Evolutionary conservation across 352 stramenopile genomes (phyloP), one percentile per base, ranked within the genome.

Genomic region (Phytophthora podocarpi): DNA sequence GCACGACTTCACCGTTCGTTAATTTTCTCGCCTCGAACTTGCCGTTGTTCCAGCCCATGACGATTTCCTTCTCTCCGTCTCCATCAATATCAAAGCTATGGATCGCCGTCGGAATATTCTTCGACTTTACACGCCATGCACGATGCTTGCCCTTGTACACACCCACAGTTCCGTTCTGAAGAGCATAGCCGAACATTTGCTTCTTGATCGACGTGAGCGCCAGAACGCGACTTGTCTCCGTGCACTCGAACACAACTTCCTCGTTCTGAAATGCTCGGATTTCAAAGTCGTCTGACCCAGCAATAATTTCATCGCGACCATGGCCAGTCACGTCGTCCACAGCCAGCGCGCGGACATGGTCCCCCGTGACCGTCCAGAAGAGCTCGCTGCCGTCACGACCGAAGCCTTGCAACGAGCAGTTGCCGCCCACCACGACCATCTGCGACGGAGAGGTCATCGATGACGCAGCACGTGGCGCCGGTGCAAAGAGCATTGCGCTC

Each of bases 331-430:
- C 64, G 41, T 97, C 90, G 18, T 57, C 82, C 32, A 96, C 68
- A 20, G 83, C 55, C 48, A 98, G 65, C 7, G 88, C 82, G n/a
- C 80, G 83, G 40, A 97, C 90, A 54, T 97, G 90, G 66, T 97
- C 92, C 37, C 91, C 91, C 1, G 90, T 97, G 61, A 98, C 93
- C 1, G 89, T 97, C 89, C 89, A 97, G 39, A 97, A 96, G 54
- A 90, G 70, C 65, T 98, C 91, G 18, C 70, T 75, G 28, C 92
- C 91, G 4, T 91, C 76, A 15, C 58, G 64, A 18, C 83, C 80
- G 47, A 97, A 98, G 43, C 91, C 94, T 67, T 93, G 86, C 12
- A 98, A 67, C 9, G 87, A 97, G 67, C 94, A 98, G 55, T 98
- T 98, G 26, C 93, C 93, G 15, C 92, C 94, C 15, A 96, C 90